These are phyloP conservation scores for Lentithecium fluviatile DNA, from an alignment of 495 filamentous ascomycete species.

Conservation along the genomic window DNA sequence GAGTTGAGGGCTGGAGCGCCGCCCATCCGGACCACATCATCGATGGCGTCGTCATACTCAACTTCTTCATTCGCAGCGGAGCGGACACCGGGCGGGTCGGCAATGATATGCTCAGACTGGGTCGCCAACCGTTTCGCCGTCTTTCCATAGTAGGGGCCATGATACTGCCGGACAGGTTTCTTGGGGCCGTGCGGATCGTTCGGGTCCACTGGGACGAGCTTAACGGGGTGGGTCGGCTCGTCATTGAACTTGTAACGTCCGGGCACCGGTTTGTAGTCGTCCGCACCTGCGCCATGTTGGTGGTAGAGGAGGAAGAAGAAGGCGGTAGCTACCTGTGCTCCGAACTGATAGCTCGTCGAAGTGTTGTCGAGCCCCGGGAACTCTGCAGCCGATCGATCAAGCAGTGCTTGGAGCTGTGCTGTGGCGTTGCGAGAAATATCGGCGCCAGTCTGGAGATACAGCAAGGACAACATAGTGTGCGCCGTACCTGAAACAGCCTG, in stretches of 20 bases:
- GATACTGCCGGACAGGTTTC: constrained; percentile 33
- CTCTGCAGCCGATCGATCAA: neutral
- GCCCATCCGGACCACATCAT: constrained; percentile 38
- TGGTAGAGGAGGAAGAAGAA: constrained; percentile 13
- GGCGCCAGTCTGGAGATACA: constrained; percentile 32
- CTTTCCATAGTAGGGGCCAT: constrained; percentile 39
- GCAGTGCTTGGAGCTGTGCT: neutral
- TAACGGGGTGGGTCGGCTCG: constrained; percentile 43
- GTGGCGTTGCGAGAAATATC: constrained; percentile 13
- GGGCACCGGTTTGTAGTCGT: constrained; percentile 30
- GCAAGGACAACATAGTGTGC: constrained; percentile 35
- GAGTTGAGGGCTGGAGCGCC: constrained; percentile 32
- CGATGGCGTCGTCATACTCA: constrained; percentile 37
- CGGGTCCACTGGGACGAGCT: constrained; percentile 37
- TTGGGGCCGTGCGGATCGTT: constrained; percentile 39
- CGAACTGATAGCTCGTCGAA: constrained; percentile 37
- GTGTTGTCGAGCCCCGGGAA: constrained; percentile 27
- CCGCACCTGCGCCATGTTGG: constrained; percentile 31
- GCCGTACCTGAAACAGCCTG: constrained; percentile 41
- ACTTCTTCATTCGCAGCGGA: neutral
- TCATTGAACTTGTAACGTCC: constrained; percentile 40
- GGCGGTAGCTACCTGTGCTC: constrained; percentile 34
- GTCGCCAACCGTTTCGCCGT: constrained; percentile 40
- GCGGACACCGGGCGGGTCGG: constrained; percentile 36
- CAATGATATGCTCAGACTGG: constrained; percentile 40